Evolutionary conservation across 2,329 filamentous ascomycete species (phyloP), one percentile per base, ranked within the genome.

Genomic region (Dissoconium aciculare): DNA sequence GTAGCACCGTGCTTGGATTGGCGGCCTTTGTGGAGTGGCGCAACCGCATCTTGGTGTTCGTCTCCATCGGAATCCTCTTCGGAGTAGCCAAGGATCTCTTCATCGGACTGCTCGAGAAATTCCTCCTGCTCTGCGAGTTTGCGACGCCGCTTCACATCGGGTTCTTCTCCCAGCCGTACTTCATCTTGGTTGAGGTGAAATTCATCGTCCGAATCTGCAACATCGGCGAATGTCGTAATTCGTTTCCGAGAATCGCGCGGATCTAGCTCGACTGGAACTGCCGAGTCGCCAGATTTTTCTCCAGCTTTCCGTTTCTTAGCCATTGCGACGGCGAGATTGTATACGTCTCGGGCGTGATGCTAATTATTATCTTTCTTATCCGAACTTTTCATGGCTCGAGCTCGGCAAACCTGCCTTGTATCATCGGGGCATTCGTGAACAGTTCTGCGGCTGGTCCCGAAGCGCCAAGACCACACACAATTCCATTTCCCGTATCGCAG

Each of bases 141-240:
- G 46, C 77, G 73, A 48, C 75, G 67, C 41, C 81, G 74, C 61
- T 94, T 94, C 16, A 74, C 74, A 23, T 72, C 69, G 10, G 78
- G 81, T 17, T 68, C 78, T 43, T 93, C 83, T 16, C 92, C 82
- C 21, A 98, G 67, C 47, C 87, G 58, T 39, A 98, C 74, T 50
- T 81, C 78, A 57, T 98, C 89, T 41, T 79, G 72, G 41, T 85
- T 78, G 36, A 85, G 64, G 48, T 87, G 82, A 54, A 93, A 92
- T 52, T 93, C 83, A 55, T 98, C 89, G 54, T 93, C 83, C 1
- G 84, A 91, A 53, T 94, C 78, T 42, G 85, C 82, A 45, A 98
- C 77, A 57, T 92, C 83, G 55, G 87, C 75, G 55, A 69, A 87
- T 2, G 71, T 75, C 34, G 51, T 56, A 33, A 67, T 59, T 12